phyloP scores from a whole-genome alignment of 164 flowering plant species.

The Akebia trifoliata region DNA sequence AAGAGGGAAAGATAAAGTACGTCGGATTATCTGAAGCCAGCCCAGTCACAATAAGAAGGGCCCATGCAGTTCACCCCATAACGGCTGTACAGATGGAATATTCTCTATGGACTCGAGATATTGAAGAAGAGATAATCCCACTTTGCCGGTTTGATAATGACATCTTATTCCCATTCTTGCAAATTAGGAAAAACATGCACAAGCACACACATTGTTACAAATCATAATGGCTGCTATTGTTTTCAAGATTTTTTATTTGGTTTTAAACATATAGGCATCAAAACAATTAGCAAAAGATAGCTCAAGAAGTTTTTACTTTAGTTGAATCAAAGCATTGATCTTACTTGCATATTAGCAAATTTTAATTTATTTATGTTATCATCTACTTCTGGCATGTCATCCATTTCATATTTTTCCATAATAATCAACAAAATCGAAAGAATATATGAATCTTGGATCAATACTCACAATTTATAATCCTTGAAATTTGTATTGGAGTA shows the following conservation, averaged over 20 bases:
- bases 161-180: not conserved
- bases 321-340: too few relatives aligned
- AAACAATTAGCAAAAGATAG: too few relatives aligned
- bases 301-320: too few relatives aligned
- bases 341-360: not conserved
- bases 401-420: not conserved
- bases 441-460: not conserved
- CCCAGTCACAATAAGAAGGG: conserved; percentile 7
- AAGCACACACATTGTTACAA: too few relatives aligned
- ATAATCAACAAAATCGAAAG: not conserved
- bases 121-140: not conserved
- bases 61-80: not conserved
- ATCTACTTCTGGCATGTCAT: not conserved
- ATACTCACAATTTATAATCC: not conserved
- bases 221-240: too few relatives aligned
- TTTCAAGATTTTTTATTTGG: too few relatives aligned
- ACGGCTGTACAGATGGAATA: conserved; percentile 2
- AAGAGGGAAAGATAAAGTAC: conserved; percentile 50
- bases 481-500: too few relatives aligned
- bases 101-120: conserved; percentile 1
- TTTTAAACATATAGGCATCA: too few relatives aligned
- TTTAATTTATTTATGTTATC: not conserved
- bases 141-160: conserved; percentile 16
- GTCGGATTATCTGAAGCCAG: conserved; percentile 30
- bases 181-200: too few relatives aligned